Conservation (phyloP, 257 asterid species). For the Solanum piurae region DNA sequence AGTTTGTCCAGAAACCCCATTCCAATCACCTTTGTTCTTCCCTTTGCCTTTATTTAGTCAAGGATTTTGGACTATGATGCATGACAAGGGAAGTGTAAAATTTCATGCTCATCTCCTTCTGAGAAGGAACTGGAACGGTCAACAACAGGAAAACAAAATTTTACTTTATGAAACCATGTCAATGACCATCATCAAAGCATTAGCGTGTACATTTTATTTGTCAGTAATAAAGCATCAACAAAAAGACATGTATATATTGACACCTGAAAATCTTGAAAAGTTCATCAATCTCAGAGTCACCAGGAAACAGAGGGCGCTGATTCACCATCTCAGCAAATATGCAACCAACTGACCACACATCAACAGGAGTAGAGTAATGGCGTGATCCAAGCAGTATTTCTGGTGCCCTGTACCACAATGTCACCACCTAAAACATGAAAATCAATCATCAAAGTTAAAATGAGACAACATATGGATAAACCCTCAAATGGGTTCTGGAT, state of each 20-base stretch:
- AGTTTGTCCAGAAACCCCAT: background rate
- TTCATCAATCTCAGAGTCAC: slow-evolving; percentile 95
- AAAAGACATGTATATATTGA: slow-evolving; percentile 4
- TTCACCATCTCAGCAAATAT: slow-evolving; percentile 97
- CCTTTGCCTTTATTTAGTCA: background rate
- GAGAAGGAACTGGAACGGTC: background rate
- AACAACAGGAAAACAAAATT: background rate
- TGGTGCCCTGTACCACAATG: slow-evolving; percentile 98
- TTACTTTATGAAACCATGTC: background rate
- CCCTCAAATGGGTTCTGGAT: background rate
- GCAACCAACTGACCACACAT: slow-evolving; percentile 96
- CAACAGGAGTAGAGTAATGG: slow-evolving; percentile 95
- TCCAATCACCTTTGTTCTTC: background rate
- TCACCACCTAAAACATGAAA: slow-evolving; percentile 60
- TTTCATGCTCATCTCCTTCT: background rate
- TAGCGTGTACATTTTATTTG: background rate
- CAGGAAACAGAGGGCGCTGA: slow-evolving; percentile 72
- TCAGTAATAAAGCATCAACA: background rate
- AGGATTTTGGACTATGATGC: background rate
- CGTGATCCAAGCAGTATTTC: slow-evolving; percentile 93
- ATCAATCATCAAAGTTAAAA: background rate
- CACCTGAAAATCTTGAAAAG: slow-evolving; percentile 84
- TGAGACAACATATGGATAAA: background rate
- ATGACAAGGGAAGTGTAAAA: background rate
- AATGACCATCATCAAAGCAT: background rate